These are phyloP conservation scores for Hibiscus mutabilis DNA, from an alignment of 345 rosid species.

Conservation along the genomic window DNA sequence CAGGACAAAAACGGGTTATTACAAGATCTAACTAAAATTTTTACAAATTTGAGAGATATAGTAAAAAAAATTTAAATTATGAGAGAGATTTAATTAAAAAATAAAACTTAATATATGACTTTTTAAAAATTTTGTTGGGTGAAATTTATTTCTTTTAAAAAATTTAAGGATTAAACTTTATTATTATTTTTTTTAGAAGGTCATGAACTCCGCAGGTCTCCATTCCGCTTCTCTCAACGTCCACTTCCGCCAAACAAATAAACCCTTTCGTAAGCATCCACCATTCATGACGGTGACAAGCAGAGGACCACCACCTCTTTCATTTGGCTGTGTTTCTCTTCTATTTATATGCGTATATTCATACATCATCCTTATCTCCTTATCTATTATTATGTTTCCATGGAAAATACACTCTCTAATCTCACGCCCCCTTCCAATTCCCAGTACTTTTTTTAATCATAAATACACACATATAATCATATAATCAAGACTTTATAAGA, in stretches of 20 bases:
- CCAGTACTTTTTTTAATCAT: not conserved
- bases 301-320: conserved; percentile 16
- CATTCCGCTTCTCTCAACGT: conserved; percentile 17
- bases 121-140: too few species aligned
- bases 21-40: too few species aligned
- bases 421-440: not conserved
- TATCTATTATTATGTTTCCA: conserved; percentile 11
- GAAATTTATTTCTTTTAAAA: too few species aligned
- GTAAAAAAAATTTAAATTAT: too few species aligned
- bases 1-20: too few species aligned
- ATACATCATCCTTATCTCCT: conserved; percentile 25
- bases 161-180: too few species aligned
- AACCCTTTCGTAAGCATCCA: conserved; percentile 28
- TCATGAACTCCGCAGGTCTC: too few species aligned
- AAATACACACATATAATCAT: not conserved
- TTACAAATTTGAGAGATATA: too few species aligned
- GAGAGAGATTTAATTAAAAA: too few species aligned
- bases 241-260: conserved; percentile 24
- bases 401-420: not conserved
- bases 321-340: not conserved
- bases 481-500: not conserved
- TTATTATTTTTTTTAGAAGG: too few species aligned
- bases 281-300: conserved; percentile 30
- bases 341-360: not conserved
- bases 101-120: too few species aligned